Evolutionary conservation across 1,284 basidiomycete genomes (phyloP).

Genomic region (Athelia sp.): DNA sequence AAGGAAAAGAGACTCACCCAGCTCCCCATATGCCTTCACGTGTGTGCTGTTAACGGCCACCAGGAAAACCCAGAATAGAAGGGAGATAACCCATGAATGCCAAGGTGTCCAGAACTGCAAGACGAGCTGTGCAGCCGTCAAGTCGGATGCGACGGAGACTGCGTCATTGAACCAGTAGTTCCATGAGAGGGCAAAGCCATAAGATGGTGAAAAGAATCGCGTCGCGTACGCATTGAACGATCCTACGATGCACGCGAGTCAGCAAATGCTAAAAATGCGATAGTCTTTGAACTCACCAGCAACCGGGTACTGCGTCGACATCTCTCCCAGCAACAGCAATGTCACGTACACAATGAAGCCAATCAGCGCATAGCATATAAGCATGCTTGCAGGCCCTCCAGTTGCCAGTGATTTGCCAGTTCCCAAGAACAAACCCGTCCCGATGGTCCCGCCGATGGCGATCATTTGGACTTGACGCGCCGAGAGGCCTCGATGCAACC

Average conservation of each 20-base stretch:
- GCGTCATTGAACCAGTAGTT: conserved; percentile 86
- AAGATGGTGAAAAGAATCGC: conserved; percentile 76
- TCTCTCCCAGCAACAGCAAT: conserved; percentile 69
- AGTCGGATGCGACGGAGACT: conserved; percentile 71
- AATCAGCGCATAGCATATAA: conserved; percentile 64
- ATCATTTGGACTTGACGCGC: conserved; percentile 81
- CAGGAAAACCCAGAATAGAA: conserved; percentile 67
- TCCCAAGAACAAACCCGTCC: conserved; percentile 39
- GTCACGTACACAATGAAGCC: conserved; percentile 73
- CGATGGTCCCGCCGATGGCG: conserved; percentile 70
- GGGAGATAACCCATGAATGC: conserved; percentile 66
- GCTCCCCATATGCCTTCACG: conserved; percentile 71
- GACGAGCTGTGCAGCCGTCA: conserved; percentile 73
- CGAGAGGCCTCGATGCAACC: conserved; percentile 60
- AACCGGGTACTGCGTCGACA: conserved; percentile 79
- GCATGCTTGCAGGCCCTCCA: conserved; percentile 73
- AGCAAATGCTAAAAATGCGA: too few species aligned
- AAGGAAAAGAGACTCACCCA: conserved; percentile 40
- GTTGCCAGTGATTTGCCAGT: conserved; percentile 68
- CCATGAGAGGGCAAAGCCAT: conserved; percentile 64
- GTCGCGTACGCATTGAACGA: conserved; percentile 76
- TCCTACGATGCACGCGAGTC: conserved; percentile 26
- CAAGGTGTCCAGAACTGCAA: conserved; percentile 64
- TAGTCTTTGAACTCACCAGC: conserved; percentile 35
- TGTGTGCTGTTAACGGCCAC: conserved; percentile 62